Conservation (phyloP, 2,329 filamentous ascomycete genomes). For the Paecilomyces fulvus region DNA sequence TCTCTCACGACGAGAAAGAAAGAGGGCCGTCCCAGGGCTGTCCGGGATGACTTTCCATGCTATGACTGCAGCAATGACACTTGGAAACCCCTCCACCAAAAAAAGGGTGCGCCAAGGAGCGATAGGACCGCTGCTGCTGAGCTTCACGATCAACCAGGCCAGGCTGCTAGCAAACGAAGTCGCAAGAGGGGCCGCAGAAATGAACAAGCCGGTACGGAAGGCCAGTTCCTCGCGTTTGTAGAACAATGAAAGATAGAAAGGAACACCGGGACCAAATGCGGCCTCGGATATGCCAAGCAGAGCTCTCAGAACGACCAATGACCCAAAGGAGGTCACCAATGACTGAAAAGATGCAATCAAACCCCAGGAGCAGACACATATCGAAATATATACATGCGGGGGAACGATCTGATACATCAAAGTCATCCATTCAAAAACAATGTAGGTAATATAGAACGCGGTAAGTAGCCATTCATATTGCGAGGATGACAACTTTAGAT, state of each 20-base stretch:
- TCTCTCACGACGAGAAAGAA: slow-evolving; percentile 55
- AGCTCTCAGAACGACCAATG: slow-evolving; percentile 39
- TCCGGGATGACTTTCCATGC: slow-evolving; percentile 73
- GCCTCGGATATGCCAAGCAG: slow-evolving; percentile 51
- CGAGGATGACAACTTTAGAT: slow-evolving; percentile 45
- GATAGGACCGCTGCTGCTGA: slow-evolving; percentile 58
- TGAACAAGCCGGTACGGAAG: slow-evolving; percentile 75
- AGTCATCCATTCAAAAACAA: slow-evolving; percentile 60
- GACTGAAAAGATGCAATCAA: slow-evolving; percentile 66
- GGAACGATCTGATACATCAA: slow-evolving; percentile 53
- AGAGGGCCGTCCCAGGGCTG: slow-evolving; percentile 57
- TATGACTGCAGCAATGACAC: slow-evolving; percentile 62
- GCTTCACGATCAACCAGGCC: slow-evolving; percentile 64
- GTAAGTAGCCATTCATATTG: slow-evolving; percentile 57
- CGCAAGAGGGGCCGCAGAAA: slow-evolving; percentile 61
- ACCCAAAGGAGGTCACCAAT: slow-evolving; percentile 54
- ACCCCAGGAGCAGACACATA: slow-evolving; percentile 68
- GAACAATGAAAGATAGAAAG: slow-evolving; percentile 58
- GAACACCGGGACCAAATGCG: slow-evolving; percentile 55
- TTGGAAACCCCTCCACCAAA: slow-evolving; percentile 76
- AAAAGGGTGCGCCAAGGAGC: slow-evolving; percentile 82
- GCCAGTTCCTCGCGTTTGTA: slow-evolving; percentile 65
- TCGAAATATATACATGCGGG: slow-evolving; percentile 52
- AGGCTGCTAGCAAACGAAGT: slow-evolving; percentile 66
- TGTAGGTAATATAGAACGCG: slow-evolving; percentile 57